Conservation (phyloP, 805 yeast species). For the Brettanomyces bruxellensis region DNA sequence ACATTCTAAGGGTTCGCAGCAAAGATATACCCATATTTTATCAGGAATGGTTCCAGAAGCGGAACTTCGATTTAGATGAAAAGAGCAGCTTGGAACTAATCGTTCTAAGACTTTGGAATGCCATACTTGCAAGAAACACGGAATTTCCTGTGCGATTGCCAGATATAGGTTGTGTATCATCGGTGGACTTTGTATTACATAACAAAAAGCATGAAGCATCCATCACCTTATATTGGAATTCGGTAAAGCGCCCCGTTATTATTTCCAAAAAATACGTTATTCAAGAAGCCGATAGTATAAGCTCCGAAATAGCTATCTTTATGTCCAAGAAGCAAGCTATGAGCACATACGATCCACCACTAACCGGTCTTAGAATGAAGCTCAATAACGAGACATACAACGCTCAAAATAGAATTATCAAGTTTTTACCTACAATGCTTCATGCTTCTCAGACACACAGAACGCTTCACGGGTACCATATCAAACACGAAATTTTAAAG, state of each 20-base stretch:
- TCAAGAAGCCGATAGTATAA: background rate
- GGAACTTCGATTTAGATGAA: slow-evolving; percentile 6
- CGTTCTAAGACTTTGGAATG: slow-evolving; percentile 12
- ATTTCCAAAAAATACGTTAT: slow-evolving; percentile 2
- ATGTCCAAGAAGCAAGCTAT: slow-evolving; percentile 9
- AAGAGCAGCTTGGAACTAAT: slow-evolving; percentile 1
- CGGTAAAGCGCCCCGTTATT: slow-evolving; percentile 7
- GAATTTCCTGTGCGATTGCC: slow-evolving; percentile 11
- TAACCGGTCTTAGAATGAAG: slow-evolving; percentile 14
- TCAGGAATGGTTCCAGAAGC: slow-evolving; percentile 21
- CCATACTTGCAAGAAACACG: slow-evolving; percentile 2
- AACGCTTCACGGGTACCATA: slow-evolving; percentile 7
- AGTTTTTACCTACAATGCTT: slow-evolving; percentile 17
- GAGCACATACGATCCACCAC: slow-evolving; percentile 12
- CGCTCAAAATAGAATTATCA: slow-evolving; percentile 2
- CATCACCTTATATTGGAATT: slow-evolving; percentile 14
- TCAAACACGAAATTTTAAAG: slow-evolving; percentile 9
- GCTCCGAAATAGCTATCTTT: slow-evolving; percentile 16
- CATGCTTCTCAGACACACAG: slow-evolving; percentile 15
- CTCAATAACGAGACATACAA: background rate
- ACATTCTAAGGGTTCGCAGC: slow-evolving; percentile 3
- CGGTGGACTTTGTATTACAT: slow-evolving; percentile 16
- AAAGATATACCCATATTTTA: slow-evolving; percentile 12
- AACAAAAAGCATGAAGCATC: slow-evolving; percentile 3
- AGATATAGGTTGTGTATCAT: slow-evolving; percentile 8